Percentiles rank a stretch among this genome's conserved stretches.
These are phyloP conservation scores for Camelina laxa DNA, from an alignment of 345 rosid species.

Conservation along the genomic window DNA sequence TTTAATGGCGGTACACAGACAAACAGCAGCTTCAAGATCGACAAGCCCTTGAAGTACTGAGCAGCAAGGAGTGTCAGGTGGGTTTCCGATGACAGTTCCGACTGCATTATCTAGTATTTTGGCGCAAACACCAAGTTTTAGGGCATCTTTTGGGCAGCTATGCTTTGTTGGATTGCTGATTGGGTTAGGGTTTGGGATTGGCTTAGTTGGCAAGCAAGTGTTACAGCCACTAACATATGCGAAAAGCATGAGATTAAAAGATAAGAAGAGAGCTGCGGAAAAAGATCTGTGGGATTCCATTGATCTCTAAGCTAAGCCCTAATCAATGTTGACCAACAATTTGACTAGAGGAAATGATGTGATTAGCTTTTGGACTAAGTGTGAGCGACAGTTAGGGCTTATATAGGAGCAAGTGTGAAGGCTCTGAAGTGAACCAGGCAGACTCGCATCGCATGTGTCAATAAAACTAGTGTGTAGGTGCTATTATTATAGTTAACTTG, in stretches of 20 bases:
- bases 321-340: conserved; percentile 9
- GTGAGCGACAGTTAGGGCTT: conserved; percentile 16
- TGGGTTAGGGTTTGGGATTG: conserved; percentile 53
- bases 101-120: conserved; percentile 57
- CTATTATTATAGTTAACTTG: conserved; percentile 18
- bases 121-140: conserved; percentile 68
- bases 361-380: conserved; percentile 1
- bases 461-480: background rate
- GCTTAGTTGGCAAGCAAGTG: conserved; percentile 55
- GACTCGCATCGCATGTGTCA: conserved; percentile 16
- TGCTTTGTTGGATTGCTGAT: conserved; percentile 37
- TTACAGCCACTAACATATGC: conserved; percentile 53
- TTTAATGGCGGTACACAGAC: conserved; percentile 79
- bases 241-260: conserved; percentile 42
- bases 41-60: conserved; percentile 62
- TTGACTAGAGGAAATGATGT: conserved; percentile 24
- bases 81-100: conserved; percentile 58
- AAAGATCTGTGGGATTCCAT: conserved; percentile 50
- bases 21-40: conserved; percentile 69
- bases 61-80: conserved; percentile 71
- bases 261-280: conserved; percentile 46
- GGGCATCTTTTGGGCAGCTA: conserved; percentile 69
- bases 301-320: conserved; percentile 18
- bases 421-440: conserved; percentile 13
- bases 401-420: conserved; percentile 23